phyloP scores from a whole-genome alignment of 768 basidiomycete species.

The Lactarius hatsudake region DNA sequence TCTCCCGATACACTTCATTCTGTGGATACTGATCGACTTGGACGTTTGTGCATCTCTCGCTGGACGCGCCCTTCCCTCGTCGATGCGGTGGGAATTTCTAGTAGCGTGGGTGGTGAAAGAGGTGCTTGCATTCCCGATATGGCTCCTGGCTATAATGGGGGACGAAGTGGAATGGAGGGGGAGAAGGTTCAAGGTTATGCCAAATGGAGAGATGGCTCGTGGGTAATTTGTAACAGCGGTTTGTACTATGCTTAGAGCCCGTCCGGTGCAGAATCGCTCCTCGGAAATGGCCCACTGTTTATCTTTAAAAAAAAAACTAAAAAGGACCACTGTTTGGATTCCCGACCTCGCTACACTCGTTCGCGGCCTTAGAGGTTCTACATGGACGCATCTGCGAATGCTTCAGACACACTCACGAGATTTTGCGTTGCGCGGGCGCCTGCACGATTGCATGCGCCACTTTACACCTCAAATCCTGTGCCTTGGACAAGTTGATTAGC shows the following conservation, averaged over 20 bases:
- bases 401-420: no score
- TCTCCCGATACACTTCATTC: constrained; percentile 54
- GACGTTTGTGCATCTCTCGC: constrained; percentile 78
- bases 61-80: constrained; percentile 53
- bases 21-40: constrained; percentile 79
- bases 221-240: background rate
- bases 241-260: constrained; percentile 30
- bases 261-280: no score
- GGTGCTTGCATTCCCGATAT: constrained; percentile 83
- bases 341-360: no score
- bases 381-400: no score
- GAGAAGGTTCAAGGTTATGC: constrained; percentile 64
- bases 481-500: no score
- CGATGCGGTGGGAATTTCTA: constrained; percentile 57
- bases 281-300: no score
- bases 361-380: no score
- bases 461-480: no score
- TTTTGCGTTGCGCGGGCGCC: no score
- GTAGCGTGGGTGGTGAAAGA: constrained; percentile 83
- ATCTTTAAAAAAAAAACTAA: no score
- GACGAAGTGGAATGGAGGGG: constrained; percentile 88
- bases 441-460: no score
- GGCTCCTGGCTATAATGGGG: constrained; percentile 76
- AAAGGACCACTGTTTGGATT: no score
- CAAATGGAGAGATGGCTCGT: constrained; percentile 51